Base-by-base conservation (phyloP, 2,329 filamentous ascomycete species). In the Beauveria rudraprayagi region DNA sequence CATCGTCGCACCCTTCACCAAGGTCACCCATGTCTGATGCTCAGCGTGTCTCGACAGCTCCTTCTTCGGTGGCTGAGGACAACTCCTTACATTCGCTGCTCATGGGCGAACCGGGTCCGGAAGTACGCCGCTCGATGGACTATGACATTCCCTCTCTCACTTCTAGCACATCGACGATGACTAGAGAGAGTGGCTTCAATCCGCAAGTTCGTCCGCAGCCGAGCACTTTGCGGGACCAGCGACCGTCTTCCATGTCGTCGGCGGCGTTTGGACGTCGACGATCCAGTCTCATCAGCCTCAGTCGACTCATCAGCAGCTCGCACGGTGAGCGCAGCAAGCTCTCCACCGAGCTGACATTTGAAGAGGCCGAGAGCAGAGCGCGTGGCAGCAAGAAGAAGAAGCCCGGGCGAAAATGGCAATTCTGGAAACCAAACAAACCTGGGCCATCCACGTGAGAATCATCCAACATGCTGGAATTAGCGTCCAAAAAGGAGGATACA, bases 161-260 rank as follows among this genome's bases (percentile, higher is more conserved):
- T 1, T 91, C 88, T 69, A 91, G 87, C 69, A 86, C 88, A 66
- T 92, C 90, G 10, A 91, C 88, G 10, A 90, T 88, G 83, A 88
- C 87, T 7, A 82, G 85, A 51, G 86, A 90, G 66, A 89, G 88
- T 67, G 77, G 77, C 41, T 80, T 80, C 50, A 66, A 72, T 1
- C 68, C 77, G 58, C 71, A 73, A 72, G 67, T 77, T 64, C 77
- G 80, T 40, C 77, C 81, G 63, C 78, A 78, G 8, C 78, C 79
- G 52, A 72, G 78, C 47, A 75, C 75, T 3, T 75, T 79, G 37
- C 76, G 78, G 17, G 81, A 84, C 22, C 82, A 86, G 65, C 80
- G 85, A 4, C 85, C 85, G 1, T 80, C 83, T 5, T 88, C 85
- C 0, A 81, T 87, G 30, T 85, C 83, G 1, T 81, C 82, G 14